Evolutionary conservation across 2,329 filamentous ascomycete genomes (phyloP), one percentile per base, ranked within the genome.

Genomic region (Penicillium brevicompactum): DNA sequence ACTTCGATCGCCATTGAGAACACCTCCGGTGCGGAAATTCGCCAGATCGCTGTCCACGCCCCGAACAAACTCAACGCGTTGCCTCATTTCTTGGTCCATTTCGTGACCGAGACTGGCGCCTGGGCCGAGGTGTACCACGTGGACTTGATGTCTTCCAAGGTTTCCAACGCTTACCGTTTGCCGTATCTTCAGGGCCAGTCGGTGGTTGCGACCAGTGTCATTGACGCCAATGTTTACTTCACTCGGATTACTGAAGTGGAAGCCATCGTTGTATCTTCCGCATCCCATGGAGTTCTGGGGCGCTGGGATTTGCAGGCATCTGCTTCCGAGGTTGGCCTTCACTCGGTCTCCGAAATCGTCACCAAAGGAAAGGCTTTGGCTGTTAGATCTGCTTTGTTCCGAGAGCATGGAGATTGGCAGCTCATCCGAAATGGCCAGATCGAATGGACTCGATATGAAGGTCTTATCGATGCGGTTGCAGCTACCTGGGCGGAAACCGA

Each of bases 91-190:
- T 78, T 97, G 31, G 89, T 96, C 5, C 90, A 96, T 64, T 91
- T 86, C 64, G 82, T 87, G 64, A 90, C 90, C 0, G 80, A 80
- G 34, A 78, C 78, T 2, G 86, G 86, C 16, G 90, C 92, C 69
- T 91, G 89, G 79, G 93, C 89, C 3, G 89, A 95, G 58, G 88
- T 97, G 30, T 97, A 88, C 69, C 91, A 96, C 66, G 83, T 95
- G 56, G 84, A 96, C 63, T 74, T 90, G 49, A 87, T 87, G 75
- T 87, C 81, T 56, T 84, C 81, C 51, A 83, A 82, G 16, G 82
- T 93, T 27, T 82, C 81, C n/a, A 91, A 90, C 71, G 88, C 88
- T 0, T 96, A 96, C 70, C 85, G 88, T 27, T 80, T 97, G 11
- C 90, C 92, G 0, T 84, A 85, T 49, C 73, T 92, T 18, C 74